These are phyloP conservation scores for Phytophthora hibernalis DNA, from an alignment of 352 stramenopile genomes.

Conservation along the genomic window DNA sequence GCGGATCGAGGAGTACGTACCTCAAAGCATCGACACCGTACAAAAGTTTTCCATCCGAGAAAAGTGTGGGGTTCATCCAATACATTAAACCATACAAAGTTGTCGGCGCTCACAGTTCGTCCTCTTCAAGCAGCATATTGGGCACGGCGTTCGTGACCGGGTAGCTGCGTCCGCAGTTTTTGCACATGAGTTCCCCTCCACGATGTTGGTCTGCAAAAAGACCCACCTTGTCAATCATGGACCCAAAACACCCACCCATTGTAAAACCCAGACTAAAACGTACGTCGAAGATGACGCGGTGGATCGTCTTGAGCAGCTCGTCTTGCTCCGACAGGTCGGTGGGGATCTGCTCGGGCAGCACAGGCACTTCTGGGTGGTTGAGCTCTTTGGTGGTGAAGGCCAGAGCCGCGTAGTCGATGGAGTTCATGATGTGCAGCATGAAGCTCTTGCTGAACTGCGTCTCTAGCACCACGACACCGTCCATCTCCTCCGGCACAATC, in stretches of 20 bases:
- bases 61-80: constrained; percentile 19
- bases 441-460: constrained; percentile 87
- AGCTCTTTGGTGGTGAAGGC: constrained; percentile 81
- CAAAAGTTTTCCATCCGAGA: no score
- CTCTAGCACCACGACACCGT: constrained; percentile 79
- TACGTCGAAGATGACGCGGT: constrained; percentile 86
- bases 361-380: constrained; percentile 81
- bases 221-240: background rate
- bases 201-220: constrained; percentile 75
- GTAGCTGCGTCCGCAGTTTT: constrained; percentile 86
- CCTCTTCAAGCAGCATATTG: constrained; percentile 89
- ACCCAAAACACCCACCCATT: background rate
- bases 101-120: constrained; percentile 70
- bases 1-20: background rate
- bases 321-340: constrained; percentile 63
- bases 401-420: constrained; percentile 86
- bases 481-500: constrained; percentile 75
- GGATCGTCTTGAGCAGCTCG: constrained; percentile 77
- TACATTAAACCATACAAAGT: constrained; percentile 34
- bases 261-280: no score
- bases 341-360: constrained; percentile 72
- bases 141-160: constrained; percentile 80
- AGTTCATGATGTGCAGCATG: constrained; percentile 88
- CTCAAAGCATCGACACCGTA: no score
- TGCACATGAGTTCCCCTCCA: constrained; percentile 87